Conservation (phyloP, 2,329 filamentous ascomycete genomes). For the Colletotrichum melonis region DNA sequence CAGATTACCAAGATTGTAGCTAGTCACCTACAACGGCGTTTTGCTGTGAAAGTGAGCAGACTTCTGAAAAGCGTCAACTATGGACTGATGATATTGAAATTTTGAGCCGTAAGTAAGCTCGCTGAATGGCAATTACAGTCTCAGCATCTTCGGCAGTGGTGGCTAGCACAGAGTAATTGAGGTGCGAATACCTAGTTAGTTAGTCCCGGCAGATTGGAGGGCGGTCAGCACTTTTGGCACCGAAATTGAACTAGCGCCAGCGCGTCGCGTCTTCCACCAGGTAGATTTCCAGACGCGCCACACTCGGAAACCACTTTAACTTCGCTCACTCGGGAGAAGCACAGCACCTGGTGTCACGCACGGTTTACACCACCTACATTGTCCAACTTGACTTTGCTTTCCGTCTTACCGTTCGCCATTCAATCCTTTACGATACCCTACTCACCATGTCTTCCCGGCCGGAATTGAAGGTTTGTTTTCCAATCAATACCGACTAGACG, state of each 20-base stretch:
- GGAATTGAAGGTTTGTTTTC: constrained; percentile 70
- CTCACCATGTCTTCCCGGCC: constrained; percentile 76
- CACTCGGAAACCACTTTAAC: constrained; percentile 26
- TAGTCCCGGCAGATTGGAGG: neutral
- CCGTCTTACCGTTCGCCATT: neutral
- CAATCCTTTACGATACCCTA: neutral
- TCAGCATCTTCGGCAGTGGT: too few species aligned
- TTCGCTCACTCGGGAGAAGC: constrained; percentile 4
- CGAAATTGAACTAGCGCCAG: constrained; percentile 18
- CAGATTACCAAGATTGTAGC: neutral
- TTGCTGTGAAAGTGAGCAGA: neutral
- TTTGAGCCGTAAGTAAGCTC: neutral
- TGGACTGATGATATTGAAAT: neutral
- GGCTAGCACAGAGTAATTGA: too few species aligned
- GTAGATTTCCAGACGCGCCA: constrained; percentile 28
- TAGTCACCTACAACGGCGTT: neutral
- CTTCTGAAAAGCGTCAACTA: neutral
- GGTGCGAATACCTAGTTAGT: neutral
- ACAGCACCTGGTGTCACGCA: neutral
- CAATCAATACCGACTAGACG: constrained; percentile 16
- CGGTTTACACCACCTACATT: constrained; percentile 8
- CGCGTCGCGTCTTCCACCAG: constrained; percentile 34
- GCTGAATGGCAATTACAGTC: neutral
- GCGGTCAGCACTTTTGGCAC: neutral
- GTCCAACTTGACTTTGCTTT: neutral